phyloP scores from a whole-genome alignment of 2,329 filamentous ascomycete genomes.

The Penicillium decumbens region DNA sequence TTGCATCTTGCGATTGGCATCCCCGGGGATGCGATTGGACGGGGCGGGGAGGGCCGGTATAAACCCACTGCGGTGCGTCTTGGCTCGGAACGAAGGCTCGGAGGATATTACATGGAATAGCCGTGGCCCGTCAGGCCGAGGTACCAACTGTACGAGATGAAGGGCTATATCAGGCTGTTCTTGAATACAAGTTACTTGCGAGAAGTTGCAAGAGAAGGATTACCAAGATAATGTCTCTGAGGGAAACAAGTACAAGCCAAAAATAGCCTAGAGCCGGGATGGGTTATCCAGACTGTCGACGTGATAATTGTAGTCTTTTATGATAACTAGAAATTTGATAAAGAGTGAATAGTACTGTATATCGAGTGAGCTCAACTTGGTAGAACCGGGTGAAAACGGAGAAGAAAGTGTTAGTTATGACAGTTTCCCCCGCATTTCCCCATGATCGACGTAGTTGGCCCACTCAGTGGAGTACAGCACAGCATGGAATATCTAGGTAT shows the following conservation, averaged over 20 bases:
- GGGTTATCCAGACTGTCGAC: slow-evolving; percentile 23
- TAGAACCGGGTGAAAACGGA: neutral
- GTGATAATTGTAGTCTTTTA: neutral
- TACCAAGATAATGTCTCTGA: slow-evolving; percentile 6
- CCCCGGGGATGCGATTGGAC: slow-evolving; percentile 13
- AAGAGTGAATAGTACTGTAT: too few relatives aligned
- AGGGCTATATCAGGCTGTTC: too few relatives aligned
- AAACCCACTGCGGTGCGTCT: neutral
- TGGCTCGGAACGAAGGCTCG: slow-evolving; percentile 13
- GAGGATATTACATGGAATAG: slow-evolving; percentile 20
- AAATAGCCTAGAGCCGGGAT: slow-evolving; percentile 7
- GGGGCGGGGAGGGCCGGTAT: neutral
- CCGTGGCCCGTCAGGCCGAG: slow-evolving; percentile 12
- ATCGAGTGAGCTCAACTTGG: too few relatives aligned
- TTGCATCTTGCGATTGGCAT: slow-evolving; percentile 4
- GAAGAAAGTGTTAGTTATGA: neutral
- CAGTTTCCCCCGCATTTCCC: neutral
- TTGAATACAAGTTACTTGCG: too few relatives aligned
- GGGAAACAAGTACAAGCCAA: neutral
- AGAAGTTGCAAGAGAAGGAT: too few relatives aligned
- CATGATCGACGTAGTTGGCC: neutral
- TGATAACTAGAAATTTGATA: too few relatives aligned
- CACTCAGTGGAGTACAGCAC: neutral
- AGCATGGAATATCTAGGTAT: too few relatives aligned
- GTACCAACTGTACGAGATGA: neutral